Conservation (phyloP, 768 basidiomycete genomes). For the Mrakia hoshinonis region DNA sequence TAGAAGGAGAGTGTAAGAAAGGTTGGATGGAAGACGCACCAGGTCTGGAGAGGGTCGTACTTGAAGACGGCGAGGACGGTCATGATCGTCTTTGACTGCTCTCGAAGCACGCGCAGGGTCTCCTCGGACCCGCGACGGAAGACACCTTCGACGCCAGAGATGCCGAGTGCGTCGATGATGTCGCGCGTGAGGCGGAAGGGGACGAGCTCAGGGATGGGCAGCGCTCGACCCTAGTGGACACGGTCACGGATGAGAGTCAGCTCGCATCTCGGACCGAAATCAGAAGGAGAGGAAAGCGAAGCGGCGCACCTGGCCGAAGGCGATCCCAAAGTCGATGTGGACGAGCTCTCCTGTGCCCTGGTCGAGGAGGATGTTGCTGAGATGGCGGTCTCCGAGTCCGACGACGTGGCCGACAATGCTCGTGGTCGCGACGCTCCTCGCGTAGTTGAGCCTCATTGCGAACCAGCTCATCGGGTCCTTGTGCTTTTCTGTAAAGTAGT, state of each 20-base stretch:
- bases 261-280: conserved; percentile 28
- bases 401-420: conserved; percentile 89
- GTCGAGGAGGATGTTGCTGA: conserved; percentile 85
- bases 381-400: conserved; percentile 87
- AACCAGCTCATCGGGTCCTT: conserved; percentile 88
- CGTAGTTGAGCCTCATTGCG: conserved; percentile 76
- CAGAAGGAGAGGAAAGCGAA: conserved; percentile 5
- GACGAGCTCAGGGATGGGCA: conserved; percentile 73
- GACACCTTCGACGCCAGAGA: conserved; percentile 80
- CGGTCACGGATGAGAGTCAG: conserved; percentile 1
- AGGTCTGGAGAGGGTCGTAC: conserved; percentile 87
- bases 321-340: conserved; percentile 93
- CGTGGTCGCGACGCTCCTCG: conserved; percentile 82
- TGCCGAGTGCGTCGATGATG: conserved; percentile 88
- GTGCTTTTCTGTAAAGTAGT: conserved; percentile 85
- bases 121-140: conserved; percentile 94
- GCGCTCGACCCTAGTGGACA: conserved; percentile 59
- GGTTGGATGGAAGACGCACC: conserved; percentile 50
- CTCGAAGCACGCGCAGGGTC: conserved; percentile 79
- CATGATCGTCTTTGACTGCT: conserved; percentile 75
- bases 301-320: conserved; percentile 74
- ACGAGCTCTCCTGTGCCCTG: conserved; percentile 72
- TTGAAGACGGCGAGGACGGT: conserved; percentile 96
- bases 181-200: conserved; percentile 93
- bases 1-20: neutral